A percentile compares a stretch with the other conserved stretches of the same genome.
These are phyloP conservation scores for Penicillium goetzii DNA, from an alignment of 495 filamentous ascomycete genomes.

Conservation along the genomic window DNA sequence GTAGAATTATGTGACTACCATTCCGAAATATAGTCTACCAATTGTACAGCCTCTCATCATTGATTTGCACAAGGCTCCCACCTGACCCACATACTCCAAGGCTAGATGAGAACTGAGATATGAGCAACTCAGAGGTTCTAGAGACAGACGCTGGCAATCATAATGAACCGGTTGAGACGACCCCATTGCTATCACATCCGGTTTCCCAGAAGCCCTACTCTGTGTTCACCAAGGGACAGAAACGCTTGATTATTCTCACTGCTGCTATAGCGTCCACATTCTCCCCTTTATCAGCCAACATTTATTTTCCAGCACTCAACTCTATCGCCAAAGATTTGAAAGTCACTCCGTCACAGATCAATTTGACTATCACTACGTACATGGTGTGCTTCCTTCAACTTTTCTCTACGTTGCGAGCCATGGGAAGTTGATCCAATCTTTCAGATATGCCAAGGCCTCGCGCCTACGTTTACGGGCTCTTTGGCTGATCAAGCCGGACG, in stretches of 20 bases:
- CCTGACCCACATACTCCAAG: no score
- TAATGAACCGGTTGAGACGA: conserved; percentile 22
- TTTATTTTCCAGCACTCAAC: conserved; percentile 55
- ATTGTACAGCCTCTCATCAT: no score
- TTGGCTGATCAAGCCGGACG: conserved; percentile 56
- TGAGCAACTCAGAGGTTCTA: background rate
- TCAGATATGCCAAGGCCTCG: conserved; percentile 54
- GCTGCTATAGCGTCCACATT: conserved; percentile 41
- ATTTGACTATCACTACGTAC: conserved; percentile 56
- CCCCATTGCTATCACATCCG: conserved; percentile 19
- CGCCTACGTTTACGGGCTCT: conserved; percentile 53
- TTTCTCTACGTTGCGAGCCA: background rate
- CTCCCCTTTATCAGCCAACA: conserved; percentile 49
- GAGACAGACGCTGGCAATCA: background rate
- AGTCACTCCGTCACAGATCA: conserved; percentile 46
- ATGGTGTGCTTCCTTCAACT: conserved; percentile 36
- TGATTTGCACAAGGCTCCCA: background rate
- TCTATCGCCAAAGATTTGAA: conserved; percentile 42
- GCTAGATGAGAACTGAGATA: background rate
- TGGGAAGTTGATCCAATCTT: background rate
- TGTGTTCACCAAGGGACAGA: conserved; percentile 30
- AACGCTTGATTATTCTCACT: conserved; percentile 33
- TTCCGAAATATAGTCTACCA: background rate
- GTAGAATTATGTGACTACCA: background rate
- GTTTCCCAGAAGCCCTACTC: conserved; percentile 21